Percentiles rank a stretch among this genome's conserved stretches.
These are phyloP conservation scores for Solanum hybrid DNA, from an alignment of 305 asterid genomes.

Conservation along the genomic window DNA sequence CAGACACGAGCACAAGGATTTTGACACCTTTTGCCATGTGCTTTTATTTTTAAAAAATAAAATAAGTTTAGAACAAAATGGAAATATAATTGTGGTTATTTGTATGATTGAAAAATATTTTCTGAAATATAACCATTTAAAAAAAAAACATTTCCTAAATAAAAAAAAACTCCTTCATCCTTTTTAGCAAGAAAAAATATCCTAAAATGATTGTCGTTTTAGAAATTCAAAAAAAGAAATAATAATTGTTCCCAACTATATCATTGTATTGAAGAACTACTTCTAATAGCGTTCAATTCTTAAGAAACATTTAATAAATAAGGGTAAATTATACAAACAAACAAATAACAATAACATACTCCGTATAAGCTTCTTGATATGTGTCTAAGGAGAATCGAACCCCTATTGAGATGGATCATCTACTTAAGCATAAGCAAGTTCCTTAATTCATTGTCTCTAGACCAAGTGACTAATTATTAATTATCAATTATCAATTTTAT, in stretches of 20 bases:
- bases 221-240: too few relatives aligned
- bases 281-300: background rate
- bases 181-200: background rate
- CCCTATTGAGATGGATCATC: background rate
- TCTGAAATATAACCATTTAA: background rate
- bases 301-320: background rate
- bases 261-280: background rate
- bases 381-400: background rate
- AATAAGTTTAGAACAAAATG: background rate
- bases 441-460: too few relatives aligned
- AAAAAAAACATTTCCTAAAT: background rate
- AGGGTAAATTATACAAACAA: background rate
- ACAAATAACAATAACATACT: background rate
- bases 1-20: background rate
- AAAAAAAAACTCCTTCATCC: too few relatives aligned
- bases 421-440: too few relatives aligned
- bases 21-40: background rate
- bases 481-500: background rate
- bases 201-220: background rate
- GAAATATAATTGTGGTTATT: background rate
- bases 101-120: background rate
- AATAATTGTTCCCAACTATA: background rate
- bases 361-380: background rate
- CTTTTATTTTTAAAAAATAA: background rate
- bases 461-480: background rate